Base-by-base conservation (phyloP, 2,329 filamentous ascomycete genomes). In the Domatiomyces catenatus region DNA sequence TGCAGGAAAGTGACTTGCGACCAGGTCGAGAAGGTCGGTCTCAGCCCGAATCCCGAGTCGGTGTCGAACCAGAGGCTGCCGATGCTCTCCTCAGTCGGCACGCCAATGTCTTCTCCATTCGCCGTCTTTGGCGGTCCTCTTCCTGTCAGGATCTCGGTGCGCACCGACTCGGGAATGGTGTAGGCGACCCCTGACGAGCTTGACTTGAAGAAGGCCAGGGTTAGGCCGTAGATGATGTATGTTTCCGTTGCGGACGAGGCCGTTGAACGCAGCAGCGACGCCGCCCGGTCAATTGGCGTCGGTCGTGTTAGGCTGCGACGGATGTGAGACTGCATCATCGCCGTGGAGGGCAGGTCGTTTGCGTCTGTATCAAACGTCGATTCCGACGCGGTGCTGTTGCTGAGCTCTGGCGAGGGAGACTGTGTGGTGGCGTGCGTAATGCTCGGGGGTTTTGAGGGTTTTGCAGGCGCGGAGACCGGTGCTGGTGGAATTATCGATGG, bases 1-100 rank as follows among this genome's bases (percentile, higher is more conserved):
- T 98, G 90, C 52, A 98, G 76, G 75, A 94, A 94, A 36, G 89
- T 92, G 44, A 96, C 83, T 68, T 96, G 89, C 18, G 88, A 86
- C 92, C 92, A 98, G 51, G 86, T 90, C 64, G 83, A 89, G 68
- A 98, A 98, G 0, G 88, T 96, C 0, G 88, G 86, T 28, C 77
- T 75, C 17, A 98, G 78, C 22, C 78, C 78, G 56, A 94, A 79
- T 39, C 32, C 32, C 10, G 32, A 12, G 32, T 39, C 32, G 48
- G 82, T 86, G 15, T 49, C 46, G 49, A 51, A 50, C 53, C 53
- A 55, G 17, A 47, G 3, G 45, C 45, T 47, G 45, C 22, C 45
- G 24, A 24, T 18, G 26, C 28, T 47, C 45, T 24, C 28, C n/a
- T 44, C 42, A 42, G 52, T 51, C 2, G 82, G 82, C 20, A 78